A percentile compares a stretch with the other conserved stretches of the same genome.
These are phyloP conservation scores for Pichia rugopelliculosa DNA, from an alignment of 805 yeast genomes.

Conservation along the genomic window DNA sequence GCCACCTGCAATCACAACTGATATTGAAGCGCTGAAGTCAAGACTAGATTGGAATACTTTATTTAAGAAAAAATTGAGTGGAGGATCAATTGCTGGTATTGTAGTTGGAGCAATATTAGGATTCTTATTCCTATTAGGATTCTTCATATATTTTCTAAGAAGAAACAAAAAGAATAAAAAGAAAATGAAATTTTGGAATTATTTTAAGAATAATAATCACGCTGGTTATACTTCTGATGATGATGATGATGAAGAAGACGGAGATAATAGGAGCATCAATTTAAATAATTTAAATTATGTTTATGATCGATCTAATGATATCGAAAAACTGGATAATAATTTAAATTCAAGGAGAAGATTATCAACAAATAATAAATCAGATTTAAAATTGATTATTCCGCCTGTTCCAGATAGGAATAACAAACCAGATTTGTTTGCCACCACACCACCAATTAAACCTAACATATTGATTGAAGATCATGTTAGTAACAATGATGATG, in stretches of 20 bases:
- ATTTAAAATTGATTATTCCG: not conserved
- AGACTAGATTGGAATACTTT: conserved; percentile 6
- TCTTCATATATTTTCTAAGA: conserved; percentile 13
- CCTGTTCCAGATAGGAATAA: conserved; percentile 2
- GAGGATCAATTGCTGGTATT: conserved; percentile 26
- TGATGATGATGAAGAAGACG: not conserved
- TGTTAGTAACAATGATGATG: not conserved
- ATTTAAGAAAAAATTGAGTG: conserved; percentile 4
- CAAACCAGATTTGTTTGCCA: conserved; percentile 1
- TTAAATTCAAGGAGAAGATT: not conserved
- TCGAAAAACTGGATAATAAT: not conserved
- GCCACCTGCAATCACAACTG: conserved; percentile 25
- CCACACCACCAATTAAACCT: not conserved
- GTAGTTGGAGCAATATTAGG: conserved; percentile 23
- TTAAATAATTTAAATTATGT: not conserved
- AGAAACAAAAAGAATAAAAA: conserved; percentile 5
- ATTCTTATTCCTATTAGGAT: conserved; percentile 9
- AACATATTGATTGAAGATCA: not conserved
- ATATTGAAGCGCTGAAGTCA: conserved; percentile 15
- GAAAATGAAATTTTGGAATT: not conserved
- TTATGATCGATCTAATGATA: not conserved
- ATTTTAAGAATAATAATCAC: not conserved
- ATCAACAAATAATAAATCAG: not conserved
- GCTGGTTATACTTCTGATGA: not conserved
- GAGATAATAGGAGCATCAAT: not conserved